Conservation (phyloP, 2,329 filamentous ascomycete species). For the Cryphonectria radicalis region DNA sequence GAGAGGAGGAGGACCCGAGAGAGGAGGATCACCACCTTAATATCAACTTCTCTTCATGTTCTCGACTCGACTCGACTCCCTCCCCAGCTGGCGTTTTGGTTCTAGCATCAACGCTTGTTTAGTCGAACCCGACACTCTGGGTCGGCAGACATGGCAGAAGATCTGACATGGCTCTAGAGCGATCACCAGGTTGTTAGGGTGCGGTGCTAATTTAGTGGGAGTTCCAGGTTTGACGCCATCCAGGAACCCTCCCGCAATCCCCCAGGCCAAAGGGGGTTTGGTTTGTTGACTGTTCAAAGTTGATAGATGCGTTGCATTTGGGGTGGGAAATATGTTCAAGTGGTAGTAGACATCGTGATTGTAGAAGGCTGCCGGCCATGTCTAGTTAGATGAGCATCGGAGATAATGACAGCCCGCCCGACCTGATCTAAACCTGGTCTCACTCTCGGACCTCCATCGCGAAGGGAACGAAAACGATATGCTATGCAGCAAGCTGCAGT, state of each 20-base stretch:
- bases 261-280: conserved; percentile 16
- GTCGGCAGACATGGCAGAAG: conserved; percentile 39
- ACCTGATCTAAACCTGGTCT: not conserved
- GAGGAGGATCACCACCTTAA: not conserved
- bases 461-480: not conserved
- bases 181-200: conserved; percentile 29
- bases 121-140: conserved; percentile 44
- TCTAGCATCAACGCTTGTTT: conserved; percentile 40
- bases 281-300: conserved; percentile 3
- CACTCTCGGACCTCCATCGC: not conserved
- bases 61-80: not conserved
- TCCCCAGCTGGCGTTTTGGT: conserved; percentile 10
- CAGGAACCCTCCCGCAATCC: conserved; percentile 27
- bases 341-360: not conserved
- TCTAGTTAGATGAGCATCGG: not conserved
- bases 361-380: not conserved
- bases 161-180: conserved; percentile 43
- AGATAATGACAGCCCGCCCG: not conserved
- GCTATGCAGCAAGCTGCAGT: not conserved
- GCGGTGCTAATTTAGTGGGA: conserved; percentile 30
- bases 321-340: not conserved
- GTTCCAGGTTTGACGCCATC: conserved; percentile 23
- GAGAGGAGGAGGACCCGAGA: not conserved
- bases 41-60: not conserved
- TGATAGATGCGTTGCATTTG: not conserved